Evolutionary conservation across 2,329 filamentous ascomycete species (phyloP).

Genomic region (Arthroderma sp.): DNA sequence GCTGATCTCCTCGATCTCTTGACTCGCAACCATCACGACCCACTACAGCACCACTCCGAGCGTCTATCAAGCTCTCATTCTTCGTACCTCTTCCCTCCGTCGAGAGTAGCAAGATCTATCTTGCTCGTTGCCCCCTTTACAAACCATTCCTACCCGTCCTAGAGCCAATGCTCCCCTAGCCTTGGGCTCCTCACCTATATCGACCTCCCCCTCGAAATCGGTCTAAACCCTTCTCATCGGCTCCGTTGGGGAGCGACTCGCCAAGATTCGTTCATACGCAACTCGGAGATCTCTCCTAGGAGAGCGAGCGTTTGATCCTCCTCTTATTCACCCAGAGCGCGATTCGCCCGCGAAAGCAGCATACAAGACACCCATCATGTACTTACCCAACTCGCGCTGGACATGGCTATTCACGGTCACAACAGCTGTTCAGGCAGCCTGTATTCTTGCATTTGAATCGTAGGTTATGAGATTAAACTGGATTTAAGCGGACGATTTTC

Average conservation of each 20-base stretch:
- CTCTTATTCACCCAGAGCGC: constrained; percentile 35
- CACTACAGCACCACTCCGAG: too few species aligned
- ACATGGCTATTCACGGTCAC: constrained; percentile 72
- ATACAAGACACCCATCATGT: constrained; percentile 44
- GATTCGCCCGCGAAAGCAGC: constrained; percentile 42
- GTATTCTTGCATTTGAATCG: constrained; percentile 77
- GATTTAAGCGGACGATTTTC: neutral
- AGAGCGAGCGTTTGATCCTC: constrained; percentile 38
- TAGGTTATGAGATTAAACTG: constrained; percentile 36
- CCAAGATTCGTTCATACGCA: constrained; percentile 45
- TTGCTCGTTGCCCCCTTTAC: too few species aligned
- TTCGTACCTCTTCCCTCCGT: too few species aligned
- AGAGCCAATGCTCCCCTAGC: too few species aligned
- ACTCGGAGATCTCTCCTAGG: constrained; percentile 47
- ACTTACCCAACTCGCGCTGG: constrained; percentile 73
- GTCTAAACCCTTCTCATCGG: constrained; percentile 4
- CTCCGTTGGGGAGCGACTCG: constrained; percentile 29
- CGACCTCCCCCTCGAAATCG: neutral
- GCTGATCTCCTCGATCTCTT: too few species aligned
- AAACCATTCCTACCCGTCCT: too few species aligned
- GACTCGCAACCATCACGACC: too few species aligned
- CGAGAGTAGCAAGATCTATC: too few species aligned
- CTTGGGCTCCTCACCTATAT: too few species aligned
- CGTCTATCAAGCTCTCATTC: too few species aligned
- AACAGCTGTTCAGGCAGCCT: constrained; percentile 60